Percentiles rank a stretch among this genome's conserved stretches.
Conservation (phyloP, 164 flowering plant genomes). For the Sedum album region DNA sequence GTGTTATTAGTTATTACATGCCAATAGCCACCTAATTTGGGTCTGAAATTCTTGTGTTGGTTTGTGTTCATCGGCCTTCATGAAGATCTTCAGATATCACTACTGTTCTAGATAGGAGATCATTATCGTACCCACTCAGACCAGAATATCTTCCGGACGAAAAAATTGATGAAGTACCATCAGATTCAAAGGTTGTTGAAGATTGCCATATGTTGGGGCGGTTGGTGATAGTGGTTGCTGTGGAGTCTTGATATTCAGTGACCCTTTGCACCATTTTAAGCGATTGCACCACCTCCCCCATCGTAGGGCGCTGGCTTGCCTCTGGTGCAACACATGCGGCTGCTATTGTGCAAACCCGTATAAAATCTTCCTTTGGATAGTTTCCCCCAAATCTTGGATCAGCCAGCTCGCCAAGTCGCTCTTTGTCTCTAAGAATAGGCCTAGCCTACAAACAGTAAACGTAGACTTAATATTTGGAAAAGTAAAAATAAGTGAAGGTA, state of each 20-base stretch:
- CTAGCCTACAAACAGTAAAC: conserved; percentile 57
- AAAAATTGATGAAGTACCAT: conserved; percentile 87
- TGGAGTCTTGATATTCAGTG: conserved; percentile 66
- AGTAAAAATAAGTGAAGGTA: background rate
- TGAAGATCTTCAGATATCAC: conserved; percentile 95
- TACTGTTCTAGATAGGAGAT: conserved; percentile 47
- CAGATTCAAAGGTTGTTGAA: conserved; percentile 83
- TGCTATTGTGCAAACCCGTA: conserved; percentile 90
- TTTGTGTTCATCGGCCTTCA: conserved; percentile 67
- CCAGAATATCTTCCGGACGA: conserved; percentile 97
- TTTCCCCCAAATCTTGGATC: conserved; percentile 70
- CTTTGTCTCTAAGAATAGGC: conserved; percentile 85
- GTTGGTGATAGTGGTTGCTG: conserved; percentile 28
- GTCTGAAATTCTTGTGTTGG: background rate
- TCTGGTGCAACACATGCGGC: conserved; percentile 99
- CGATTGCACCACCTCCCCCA: conserved; percentile 99
- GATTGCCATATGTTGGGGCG: conserved; percentile 72
- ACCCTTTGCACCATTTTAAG: conserved; percentile 92
- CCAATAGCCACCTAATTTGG: background rate
- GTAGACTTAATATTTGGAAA: background rate
- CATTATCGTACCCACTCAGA: conserved; percentile 51
- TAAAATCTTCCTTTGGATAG: conserved; percentile 83
- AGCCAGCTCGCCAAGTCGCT: conserved; percentile 79
- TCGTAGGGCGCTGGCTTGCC: conserved; percentile 87
- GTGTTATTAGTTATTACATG: background rate